phyloP scores from a whole-genome alignment of 2,329 filamentous ascomycete genomes.

The Paraphoma chrysanthemicola region DNA sequence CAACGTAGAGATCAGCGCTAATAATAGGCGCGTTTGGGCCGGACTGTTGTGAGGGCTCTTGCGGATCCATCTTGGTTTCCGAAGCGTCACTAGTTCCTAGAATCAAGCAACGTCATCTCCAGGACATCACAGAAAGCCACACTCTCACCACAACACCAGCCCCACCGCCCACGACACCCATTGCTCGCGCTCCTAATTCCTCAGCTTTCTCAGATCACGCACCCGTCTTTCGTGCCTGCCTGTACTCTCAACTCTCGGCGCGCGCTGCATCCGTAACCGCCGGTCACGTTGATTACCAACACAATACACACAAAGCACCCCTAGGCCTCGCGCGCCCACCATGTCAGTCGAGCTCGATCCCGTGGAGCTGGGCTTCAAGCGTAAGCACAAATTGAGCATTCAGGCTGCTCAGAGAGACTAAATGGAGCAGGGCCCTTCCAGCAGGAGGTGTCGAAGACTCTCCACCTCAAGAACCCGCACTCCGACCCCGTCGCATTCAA shows the following conservation, averaged over 20 bases:
- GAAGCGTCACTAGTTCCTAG: slow-evolving; percentile 18
- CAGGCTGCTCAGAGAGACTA: slow-evolving; percentile 15
- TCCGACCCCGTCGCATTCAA: slow-evolving; percentile 69
- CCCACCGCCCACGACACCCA: not conserved
- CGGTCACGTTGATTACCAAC: slow-evolving; percentile 39
- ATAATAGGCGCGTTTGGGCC: not conserved
- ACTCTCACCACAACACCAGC: slow-evolving; percentile 1
- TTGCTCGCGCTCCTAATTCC: slow-evolving; percentile 1
- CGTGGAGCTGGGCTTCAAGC: slow-evolving; percentile 88
- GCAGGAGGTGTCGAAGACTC: slow-evolving; percentile 67
- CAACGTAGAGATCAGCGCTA: not conserved
- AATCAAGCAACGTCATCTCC: slow-evolving; percentile 19
- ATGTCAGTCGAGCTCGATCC: slow-evolving; percentile 98
- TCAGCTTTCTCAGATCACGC: not conserved
- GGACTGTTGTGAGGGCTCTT: not conserved
- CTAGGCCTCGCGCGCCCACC: slow-evolving; percentile 43
- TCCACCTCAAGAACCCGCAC: slow-evolving; percentile 66
- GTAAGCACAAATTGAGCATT: slow-evolving; percentile 61
- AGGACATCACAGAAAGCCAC: not conserved
- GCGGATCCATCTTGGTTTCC: slow-evolving; percentile 9
- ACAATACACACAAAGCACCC: slow-evolving; percentile 20
- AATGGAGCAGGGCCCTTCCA: slow-evolving; percentile 64
- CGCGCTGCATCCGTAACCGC: slow-evolving; percentile 21
- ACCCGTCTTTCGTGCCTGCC: not conserved
- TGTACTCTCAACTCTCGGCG: not conserved